Evolutionary conservation across 257 asterid genomes (phyloP), one percentile per base, ranked within the genome.

Genomic region (Thymus quinquecostatus): DNA sequence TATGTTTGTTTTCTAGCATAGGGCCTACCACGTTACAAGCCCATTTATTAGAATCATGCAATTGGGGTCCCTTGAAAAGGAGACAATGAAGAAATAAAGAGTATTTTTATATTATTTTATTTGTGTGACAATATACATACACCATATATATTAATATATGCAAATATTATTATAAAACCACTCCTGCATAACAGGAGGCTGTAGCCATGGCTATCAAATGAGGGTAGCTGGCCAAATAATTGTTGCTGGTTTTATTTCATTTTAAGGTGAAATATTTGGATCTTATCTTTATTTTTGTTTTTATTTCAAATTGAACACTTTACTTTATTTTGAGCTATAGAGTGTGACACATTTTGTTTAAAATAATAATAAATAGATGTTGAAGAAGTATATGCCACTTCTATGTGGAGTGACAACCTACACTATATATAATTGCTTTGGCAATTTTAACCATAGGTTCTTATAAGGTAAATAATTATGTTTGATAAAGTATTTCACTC

Each of bases 11-110:
- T 48, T 32, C 49, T 51, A 43, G 49, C 43, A 44, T 43, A 66
- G 78, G 78, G 75, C 79, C 82, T 47, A 78, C 82, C 76, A 73
- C 68, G 79, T 78, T 78, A 58, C 66, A 53, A 66, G 76, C 73
- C 76, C 76, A 68, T 68, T 72, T n/a, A 63, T 69, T 40, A 4
- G 29, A 45, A 60, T 64, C 75, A 66, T 49, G 56, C 33, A 51
- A 32, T 7, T 68, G 64, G 82, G 79, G 40, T 73, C 82, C 76
- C 40, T 51, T 55, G 55, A 59, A 73, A 54, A 44, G 12, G 34
- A 64, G 28, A 70, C 29, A 48, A 54, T 71, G 40, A 71, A 30
- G 32, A 21, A 51, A 64, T 50, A 65, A 65, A 32, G 45, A 14
- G 21, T 21, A 21, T 21, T 21, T 21, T 21, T 14, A 59, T 69